phyloP scores from a whole-genome alignment of 805 yeast genomes.

The Saccharomycopsis sp. region DNA sequence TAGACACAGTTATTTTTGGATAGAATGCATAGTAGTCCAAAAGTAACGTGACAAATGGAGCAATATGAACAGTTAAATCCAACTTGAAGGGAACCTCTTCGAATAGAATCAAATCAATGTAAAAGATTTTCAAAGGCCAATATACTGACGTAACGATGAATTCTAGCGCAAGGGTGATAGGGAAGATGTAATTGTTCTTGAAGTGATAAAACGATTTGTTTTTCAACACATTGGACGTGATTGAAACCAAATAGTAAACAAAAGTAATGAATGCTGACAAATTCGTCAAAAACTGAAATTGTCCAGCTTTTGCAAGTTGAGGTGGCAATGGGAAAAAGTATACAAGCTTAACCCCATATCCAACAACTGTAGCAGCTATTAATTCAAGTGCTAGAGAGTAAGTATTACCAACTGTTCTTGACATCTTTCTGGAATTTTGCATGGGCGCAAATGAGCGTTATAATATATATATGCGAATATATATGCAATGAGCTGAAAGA shows the following conservation, averaged over 20 bases:
- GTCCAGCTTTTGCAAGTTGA: slow-evolving; percentile 50
- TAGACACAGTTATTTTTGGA: slow-evolving; percentile 1
- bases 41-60: slow-evolving; percentile 5
- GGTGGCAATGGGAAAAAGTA: slow-evolving; percentile 37
- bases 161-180: neutral
- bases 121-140: neutral
- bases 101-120: neutral
- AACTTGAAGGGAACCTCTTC: slow-evolving; percentile 1
- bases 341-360: slow-evolving; percentile 2
- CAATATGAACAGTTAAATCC: slow-evolving; percentile 4
- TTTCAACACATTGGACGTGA: slow-evolving; percentile 2
- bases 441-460: no score
- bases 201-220: neutral
- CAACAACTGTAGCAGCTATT: neutral
- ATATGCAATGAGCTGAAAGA: no score
- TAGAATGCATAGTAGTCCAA: slow-evolving; percentile 1
- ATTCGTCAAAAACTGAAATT: slow-evolving; percentile 66
- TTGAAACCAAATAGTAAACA: slow-evolving; percentile 29
- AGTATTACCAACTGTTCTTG: slow-evolving; percentile 1
- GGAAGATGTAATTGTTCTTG: slow-evolving; percentile 3
- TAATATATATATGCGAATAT: no score
- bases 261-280: slow-evolving; percentile 46
- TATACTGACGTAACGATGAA: slow-evolving; percentile 1
- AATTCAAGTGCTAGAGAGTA: neutral
- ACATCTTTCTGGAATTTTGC: neutral